Conservation (phyloP, 75 land plant species). For the Picea glauca region DNA sequence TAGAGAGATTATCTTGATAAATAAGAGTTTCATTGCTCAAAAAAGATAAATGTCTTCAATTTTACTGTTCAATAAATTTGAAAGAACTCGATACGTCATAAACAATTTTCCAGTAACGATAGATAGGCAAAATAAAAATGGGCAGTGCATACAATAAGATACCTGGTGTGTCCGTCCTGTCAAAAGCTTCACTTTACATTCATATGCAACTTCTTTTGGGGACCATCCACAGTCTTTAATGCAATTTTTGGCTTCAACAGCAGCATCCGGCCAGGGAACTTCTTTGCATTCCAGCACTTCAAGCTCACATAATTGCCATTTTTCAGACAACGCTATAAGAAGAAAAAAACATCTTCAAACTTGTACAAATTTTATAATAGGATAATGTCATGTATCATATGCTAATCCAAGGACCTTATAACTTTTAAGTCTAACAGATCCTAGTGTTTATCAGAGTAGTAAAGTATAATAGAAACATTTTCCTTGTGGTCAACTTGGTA, state of each 20-base stretch:
- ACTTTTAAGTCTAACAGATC: background rate
- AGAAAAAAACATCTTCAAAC: background rate
- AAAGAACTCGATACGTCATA: no score
- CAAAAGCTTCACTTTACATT: slow-evolving; percentile 77
- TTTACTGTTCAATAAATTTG: no score
- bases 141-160: background rate
- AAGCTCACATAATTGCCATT: slow-evolving; percentile 81
- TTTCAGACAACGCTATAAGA: slow-evolving; percentile 36
- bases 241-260: slow-evolving; percentile 31
- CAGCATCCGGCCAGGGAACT: slow-evolving; percentile 75
- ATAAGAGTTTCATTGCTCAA: no score
- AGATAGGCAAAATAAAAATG: background rate
- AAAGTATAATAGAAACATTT: background rate
- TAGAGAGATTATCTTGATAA: no score
- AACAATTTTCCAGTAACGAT: no score
- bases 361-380: background rate
- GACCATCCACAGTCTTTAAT: slow-evolving; percentile 77
- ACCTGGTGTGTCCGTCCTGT: slow-evolving; percentile 99
- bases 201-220: slow-evolving; percentile 53
- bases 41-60: no score
- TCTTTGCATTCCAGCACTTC: slow-evolving; percentile 84
- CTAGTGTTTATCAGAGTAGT: background rate
- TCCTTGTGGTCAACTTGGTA: background rate
- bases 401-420: background rate
- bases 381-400: background rate